Evolutionary conservation across 2,329 filamentous ascomycete genomes (phyloP).

Genomic region (Botrytis deweyae): DNA sequence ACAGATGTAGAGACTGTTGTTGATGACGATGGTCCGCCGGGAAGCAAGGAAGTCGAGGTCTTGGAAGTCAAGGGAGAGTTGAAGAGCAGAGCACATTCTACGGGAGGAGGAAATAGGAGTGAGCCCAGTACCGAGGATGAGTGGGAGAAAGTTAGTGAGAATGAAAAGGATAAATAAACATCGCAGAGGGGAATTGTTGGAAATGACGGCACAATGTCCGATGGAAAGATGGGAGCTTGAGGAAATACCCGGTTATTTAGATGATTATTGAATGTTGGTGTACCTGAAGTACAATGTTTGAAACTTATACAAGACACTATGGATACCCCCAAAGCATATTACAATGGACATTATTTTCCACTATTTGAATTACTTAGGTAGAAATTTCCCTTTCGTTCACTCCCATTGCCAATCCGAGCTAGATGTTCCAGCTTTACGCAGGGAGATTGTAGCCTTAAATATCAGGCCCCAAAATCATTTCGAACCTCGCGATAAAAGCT

Average conservation of each 20-base stretch:
- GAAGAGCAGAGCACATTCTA: constrained; percentile 33
- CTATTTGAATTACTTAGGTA: neutral
- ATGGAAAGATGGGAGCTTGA: constrained; percentile 3
- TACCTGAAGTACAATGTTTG: constrained; percentile 16
- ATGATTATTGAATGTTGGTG: constrained; percentile 21
- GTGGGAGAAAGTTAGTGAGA: constrained; percentile 92
- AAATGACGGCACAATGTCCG: neutral
- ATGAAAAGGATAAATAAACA: constrained; percentile 55
- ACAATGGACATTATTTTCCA: neutral
- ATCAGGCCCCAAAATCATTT: neutral
- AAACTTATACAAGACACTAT: constrained; percentile 13
- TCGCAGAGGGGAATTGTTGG: neutral
- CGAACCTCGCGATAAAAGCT: constrained; percentile 22
- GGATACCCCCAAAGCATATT: constrained; percentile 13
- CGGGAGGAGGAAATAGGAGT: constrained; percentile 48
- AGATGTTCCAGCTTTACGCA: neutral
- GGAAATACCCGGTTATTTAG: constrained; percentile 15
- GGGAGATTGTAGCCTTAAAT: neutral
- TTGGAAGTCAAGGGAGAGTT: constrained; percentile 34
- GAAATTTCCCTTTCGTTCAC: neutral
- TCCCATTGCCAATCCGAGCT: neutral
- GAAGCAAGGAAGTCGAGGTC: constrained; percentile 37
- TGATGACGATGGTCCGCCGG: constrained; percentile 37
- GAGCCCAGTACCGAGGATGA: constrained; percentile 87
- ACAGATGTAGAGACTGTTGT: constrained; percentile 54